Percentiles rank a stretch among this genome's conserved stretches.
Conservation (phyloP, 345 rosid species). For the Nasturtium officinale region DNA sequence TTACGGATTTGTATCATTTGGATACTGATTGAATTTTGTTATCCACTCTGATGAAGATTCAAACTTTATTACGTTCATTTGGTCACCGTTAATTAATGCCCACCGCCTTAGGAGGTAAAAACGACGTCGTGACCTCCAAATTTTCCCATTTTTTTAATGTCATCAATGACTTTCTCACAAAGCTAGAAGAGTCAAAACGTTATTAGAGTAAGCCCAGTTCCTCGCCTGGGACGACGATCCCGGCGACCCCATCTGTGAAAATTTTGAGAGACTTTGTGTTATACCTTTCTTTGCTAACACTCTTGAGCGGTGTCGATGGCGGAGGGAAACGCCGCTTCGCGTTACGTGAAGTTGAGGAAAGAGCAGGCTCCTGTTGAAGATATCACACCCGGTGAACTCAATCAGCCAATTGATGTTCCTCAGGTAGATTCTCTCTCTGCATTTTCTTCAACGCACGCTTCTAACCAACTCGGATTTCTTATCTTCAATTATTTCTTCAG, state of each 20-base stretch:
- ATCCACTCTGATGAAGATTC: not conserved
- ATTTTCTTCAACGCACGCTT: constrained; percentile 14
- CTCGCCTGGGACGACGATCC: constrained; percentile 6
- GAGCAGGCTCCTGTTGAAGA: constrained; percentile 69
- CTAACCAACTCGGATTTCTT: constrained; percentile 16
- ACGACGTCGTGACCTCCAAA: constrained; percentile 30
- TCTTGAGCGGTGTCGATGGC: constrained; percentile 53
- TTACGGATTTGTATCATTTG: constrained; percentile 22
- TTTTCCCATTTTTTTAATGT: not conserved
- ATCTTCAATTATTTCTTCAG: constrained; percentile 13
- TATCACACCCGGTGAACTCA: constrained; percentile 87
- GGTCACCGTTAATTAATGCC: not conserved
- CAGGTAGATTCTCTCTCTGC: constrained; percentile 42
- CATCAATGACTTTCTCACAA: constrained; percentile 4
- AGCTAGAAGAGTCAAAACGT: constrained; percentile 7
- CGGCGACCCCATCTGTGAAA: constrained; percentile 16
- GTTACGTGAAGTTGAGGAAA: constrained; percentile 66
- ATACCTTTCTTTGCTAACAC: not conserved
- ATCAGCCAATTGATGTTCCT: constrained; percentile 88
- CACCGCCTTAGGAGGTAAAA: constrained; percentile 3
- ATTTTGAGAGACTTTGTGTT: not conserved
- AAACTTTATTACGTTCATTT: not conserved
- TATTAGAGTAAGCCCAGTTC: not conserved
- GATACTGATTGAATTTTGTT: constrained; percentile 16
- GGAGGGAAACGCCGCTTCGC: constrained; percentile 57